These are phyloP conservation scores for Circinella umbellata DNA, from an alignment of 371 early-diverging fungal genomes.

Conservation along the genomic window DNA sequence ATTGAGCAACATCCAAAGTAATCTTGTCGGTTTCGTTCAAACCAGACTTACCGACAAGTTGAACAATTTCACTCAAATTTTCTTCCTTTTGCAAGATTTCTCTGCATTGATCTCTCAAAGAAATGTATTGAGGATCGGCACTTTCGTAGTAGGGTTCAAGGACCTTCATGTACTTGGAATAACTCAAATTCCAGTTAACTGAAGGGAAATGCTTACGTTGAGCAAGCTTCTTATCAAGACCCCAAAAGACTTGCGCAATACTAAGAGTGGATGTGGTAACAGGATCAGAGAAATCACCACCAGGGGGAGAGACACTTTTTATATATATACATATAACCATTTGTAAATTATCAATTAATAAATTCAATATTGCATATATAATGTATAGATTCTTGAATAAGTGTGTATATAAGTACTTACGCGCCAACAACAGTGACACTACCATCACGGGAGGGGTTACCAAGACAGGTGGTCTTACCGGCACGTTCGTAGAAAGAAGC, in stretches of 20 bases:
- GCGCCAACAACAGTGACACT: constrained; percentile 99
- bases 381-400: no score
- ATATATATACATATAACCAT: neutral
- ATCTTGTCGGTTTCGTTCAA: constrained; percentile 99
- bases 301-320: constrained; percentile 97
- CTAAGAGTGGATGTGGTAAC: constrained; percentile 99
- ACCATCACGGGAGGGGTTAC: constrained; percentile 95
- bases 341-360: no score
- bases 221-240: constrained; percentile 99
- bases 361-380: no score
- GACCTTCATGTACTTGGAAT: constrained; percentile 99
- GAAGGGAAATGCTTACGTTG: constrained; percentile 99
- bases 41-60: constrained; percentile 99
- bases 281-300: constrained; percentile 99
- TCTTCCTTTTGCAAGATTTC: constrained; percentile 99
- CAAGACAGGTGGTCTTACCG: constrained; percentile 96
- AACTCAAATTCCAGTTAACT: constrained; percentile 99
- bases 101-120: constrained; percentile 92
- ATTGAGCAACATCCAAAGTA: constrained; percentile 96
- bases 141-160: constrained; percentile 97
- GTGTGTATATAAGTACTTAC: constrained; percentile 35
- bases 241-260: constrained; percentile 99
- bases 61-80: constrained; percentile 99
- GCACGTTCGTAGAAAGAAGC: constrained; percentile 99
- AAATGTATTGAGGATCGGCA: constrained; percentile 93